Base-by-base conservation (phyloP, 495 filamentous ascomycete species). In the Penicillium mononematosum region DNA sequence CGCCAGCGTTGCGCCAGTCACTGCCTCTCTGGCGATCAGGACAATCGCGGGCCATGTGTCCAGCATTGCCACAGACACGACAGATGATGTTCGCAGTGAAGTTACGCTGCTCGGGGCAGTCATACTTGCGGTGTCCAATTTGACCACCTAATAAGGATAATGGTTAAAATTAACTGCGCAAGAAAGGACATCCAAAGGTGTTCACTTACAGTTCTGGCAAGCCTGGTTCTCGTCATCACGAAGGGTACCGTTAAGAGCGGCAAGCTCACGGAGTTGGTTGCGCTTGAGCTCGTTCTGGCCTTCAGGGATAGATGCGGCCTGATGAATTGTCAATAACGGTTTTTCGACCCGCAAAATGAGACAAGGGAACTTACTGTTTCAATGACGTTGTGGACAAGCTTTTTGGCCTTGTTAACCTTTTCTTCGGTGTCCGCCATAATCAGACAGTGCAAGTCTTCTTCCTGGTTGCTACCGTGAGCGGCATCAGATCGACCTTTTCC, bases 361-460 rank as follows among this genome's bases (percentile, higher is more conserved):
- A 16, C 1, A 29, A n/a, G 16, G 29, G 32, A 58, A 85, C 88
- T 74, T 83, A 94, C 93, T 34, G 94, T 98, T 74, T 98, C 94
- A 69, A 98, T 96, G 61, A 98, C 86, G 45, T 96, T 96, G 75
- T 98, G 92, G 56, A 98, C 96, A 39, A 96, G 76, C 75, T 94
- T 89, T 79, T 97, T 98, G 32, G 94, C 94, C 70, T 96, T 95
- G 79, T 95, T 94, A 61, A 98, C 90, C 78, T 98, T 98, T 58
- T 96, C 90, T 74, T 98, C 94, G 39, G 91, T 97, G 66, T 98
- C 94, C 59, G 94, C 95, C 90, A 98, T 98, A 77, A 98, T 96
- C 72, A 98, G 78, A 71, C 94, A 98, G 75, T 98, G 94, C 42
- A 98, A 81, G 77, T 98, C 94, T 77, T 98, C 94, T 79, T 98